Evolutionary conservation across 2,329 filamentous ascomycete genomes (phyloP), one percentile per base, ranked within the genome.

Genomic region (Monilinia fructigena): DNA sequence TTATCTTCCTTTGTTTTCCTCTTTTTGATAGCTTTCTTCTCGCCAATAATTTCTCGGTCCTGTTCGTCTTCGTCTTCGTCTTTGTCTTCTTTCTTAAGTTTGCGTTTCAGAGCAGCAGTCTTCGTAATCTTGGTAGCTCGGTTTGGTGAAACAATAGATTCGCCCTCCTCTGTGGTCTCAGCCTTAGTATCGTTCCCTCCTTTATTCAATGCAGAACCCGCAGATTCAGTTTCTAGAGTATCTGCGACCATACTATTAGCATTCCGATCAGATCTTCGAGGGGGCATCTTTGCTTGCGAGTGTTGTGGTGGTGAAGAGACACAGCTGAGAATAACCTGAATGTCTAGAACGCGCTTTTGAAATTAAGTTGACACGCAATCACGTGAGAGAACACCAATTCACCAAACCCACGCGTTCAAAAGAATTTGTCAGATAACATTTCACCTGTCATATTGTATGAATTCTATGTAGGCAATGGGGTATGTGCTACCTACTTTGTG

Each of bases 1-100:
- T 85, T 84, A 68, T 86, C 83, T 71, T 84, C 82, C 70, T 86
- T 84, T 50, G 82, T 82, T 74, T 85, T 87, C 18, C 80, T 77
- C 73, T 84, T 85, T 59, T 77, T 77, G 35, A 68, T 73, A 4
- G 55, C 54, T 52, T 74, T 74, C 28, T 71, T 70, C 4, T 70
- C 71, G 5, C 66, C 65, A 4, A 38, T n/a, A 42, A 18, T 20
- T 11, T 31, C 45, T 42, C 18, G 42, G 7, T 66, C 56, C n/a
- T 70, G 31, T 8, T 28, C 69, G 20, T 72, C 68, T 55, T 23
- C 69, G 26, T 70, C 69, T n/a, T 72, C 68, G 58, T 71, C 67
- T 31, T 72, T 66, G 48, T 74, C 63, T 62, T 74, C 66, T 53
- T 71, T 48, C 67, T 72, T 72, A 20, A 68, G 67, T 61, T 74